Evolutionary conservation across 2,329 filamentous ascomycete species (phyloP).

Genomic region (Penicillium sp.): DNA sequence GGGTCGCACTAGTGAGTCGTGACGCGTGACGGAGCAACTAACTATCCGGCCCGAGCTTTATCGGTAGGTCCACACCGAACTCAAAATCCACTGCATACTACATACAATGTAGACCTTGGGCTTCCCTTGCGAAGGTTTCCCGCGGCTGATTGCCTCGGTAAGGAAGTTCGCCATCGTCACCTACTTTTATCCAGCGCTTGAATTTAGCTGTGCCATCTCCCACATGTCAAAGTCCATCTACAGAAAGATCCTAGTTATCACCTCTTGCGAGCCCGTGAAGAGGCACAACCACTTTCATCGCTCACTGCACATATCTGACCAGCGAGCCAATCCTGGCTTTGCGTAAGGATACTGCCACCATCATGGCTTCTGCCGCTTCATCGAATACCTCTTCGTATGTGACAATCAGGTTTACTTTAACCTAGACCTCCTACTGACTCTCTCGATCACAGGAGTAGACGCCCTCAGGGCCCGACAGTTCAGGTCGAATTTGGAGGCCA

Average conservation of each 20-base stretch:
- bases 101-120: not conserved
- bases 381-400: not conserved
- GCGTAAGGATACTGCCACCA: not conserved
- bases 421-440: not conserved
- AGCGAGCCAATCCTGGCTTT: not conserved
- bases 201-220: not conserved
- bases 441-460: not conserved
- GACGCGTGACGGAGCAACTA: not conserved
- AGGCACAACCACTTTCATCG: not conserved
- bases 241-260: not conserved
- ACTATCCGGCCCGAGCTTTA: not conserved
- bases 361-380: not conserved
- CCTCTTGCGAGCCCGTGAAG: not conserved
- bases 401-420: not conserved
- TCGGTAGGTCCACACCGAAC: not conserved
- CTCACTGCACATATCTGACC: not conserved
- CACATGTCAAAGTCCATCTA: not conserved
- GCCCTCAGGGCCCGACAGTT: not conserved
- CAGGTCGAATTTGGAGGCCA: constrained; percentile 10
- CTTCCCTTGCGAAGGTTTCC: not conserved
- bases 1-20: not conserved
- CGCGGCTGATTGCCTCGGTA: not conserved
- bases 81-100: not conserved
- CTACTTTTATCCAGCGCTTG: not conserved
- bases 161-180: not conserved